Evolutionary conservation across 1,284 basidiomycete species (phyloP).

Genomic region (Ceratobasidium sp.): DNA sequence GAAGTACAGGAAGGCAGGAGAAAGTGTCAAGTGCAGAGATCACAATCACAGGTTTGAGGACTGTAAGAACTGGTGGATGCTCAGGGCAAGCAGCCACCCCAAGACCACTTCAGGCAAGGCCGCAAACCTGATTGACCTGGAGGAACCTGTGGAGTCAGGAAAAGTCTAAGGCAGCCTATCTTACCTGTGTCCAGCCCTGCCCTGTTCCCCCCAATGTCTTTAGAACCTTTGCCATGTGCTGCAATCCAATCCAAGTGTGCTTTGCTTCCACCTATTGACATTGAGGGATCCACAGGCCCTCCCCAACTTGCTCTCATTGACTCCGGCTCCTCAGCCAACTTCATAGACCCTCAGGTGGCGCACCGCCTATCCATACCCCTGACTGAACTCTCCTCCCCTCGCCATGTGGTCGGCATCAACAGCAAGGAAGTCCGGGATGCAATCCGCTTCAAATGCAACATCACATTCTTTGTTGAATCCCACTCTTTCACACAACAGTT

Average conservation of each 20-base stretch:
- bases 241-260: not conserved
- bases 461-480: not conserved
- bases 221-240: not conserved
- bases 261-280: no score
- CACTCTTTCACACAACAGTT: not conserved
- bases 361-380: not conserved
- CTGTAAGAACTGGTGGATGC: not conserved
- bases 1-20: not conserved
- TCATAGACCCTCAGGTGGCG: not conserved
- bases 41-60: not conserved
- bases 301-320: not conserved
- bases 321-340: not conserved
- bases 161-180: constrained; percentile 20
- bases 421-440: not conserved
- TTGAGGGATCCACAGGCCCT: no score
- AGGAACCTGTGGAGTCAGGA: not conserved
- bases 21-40: not conserved
- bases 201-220: not conserved
- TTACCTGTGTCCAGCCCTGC: not conserved
- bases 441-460: not conserved
- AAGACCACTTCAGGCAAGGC: not conserved
- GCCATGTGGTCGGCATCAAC: not conserved
- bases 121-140: not conserved
- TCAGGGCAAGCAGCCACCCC: not conserved
- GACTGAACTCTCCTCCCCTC: not conserved